Base-by-base conservation (phyloP, 257 asterid genomes). In the Hygrophila difformis region DNA sequence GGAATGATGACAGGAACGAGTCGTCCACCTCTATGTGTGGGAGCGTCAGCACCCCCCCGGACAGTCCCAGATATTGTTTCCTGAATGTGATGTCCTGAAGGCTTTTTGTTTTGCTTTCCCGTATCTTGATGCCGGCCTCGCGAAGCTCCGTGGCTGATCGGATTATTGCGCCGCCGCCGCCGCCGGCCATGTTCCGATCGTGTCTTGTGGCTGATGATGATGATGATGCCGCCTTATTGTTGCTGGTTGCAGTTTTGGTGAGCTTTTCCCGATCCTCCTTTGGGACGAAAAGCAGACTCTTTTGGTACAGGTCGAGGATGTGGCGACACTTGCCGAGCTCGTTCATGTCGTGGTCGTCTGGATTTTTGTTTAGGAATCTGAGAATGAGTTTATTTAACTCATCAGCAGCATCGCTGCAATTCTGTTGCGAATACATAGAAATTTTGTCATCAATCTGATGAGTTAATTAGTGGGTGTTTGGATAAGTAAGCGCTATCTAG, bases 131-230 rank as follows among this genome's bases (percentile, higher is more conserved):
- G 8, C 75, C 79, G 1, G 79, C 72, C 35, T 72, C 72, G 15
- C 56, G 4, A 0, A 72, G 75, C 38, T 72, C 69, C 15, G 53
- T 45, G 12, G 75, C 79, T 1, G 75, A 67, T 2, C 66, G 69
- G 11, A 64, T 39, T 19, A 59, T 47, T 39, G 51, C 55, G 5
- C 43, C 69, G 3, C 31, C 8, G 5, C 31, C 31, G 8, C 8
- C 5, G 31, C 31, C 5, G 31, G 31, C 8, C 31, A 24, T 24
- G 3, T 24, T 29, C 52, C 1, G n/a, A n/a, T n/a, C n/a, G n/a
- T n/a, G n/a, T n/a, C n/a, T n/a, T n/a, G n/a, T n/a, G n/a, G n/a
- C n/a, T n/a, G n/a, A n/a, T n/a, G n/a, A n/a, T n/a, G n/a, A n/a
- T n/a, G n/a, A n/a, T n/a, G n/a, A n/a, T n/a, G n/a, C n/a, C n/a